These are phyloP conservation scores for Phytophthora hibernalis DNA, from an alignment of 352 stramenopile species.

Conservation along the genomic window DNA sequence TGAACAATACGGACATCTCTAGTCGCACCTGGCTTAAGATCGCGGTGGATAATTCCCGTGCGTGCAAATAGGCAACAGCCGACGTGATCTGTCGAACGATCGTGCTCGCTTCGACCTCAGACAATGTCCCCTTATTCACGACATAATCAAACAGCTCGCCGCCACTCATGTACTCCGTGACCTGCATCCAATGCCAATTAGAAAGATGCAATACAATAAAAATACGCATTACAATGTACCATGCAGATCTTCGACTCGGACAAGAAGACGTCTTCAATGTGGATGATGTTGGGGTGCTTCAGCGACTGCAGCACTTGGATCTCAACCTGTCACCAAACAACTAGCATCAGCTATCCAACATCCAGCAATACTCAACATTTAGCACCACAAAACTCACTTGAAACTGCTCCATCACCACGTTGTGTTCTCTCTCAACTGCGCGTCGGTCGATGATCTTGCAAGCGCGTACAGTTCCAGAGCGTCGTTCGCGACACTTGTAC, in stretches of 20 bases:
- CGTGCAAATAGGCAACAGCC: conserved; percentile 90
- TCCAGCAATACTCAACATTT: not conserved
- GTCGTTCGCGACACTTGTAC: conserved; percentile 80
- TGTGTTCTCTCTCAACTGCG: conserved; percentile 71
- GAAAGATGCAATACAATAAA: not conserved
- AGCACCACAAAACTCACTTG: conserved; percentile 51
- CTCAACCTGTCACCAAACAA: conserved; percentile 61
- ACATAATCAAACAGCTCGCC: conserved; percentile 93
- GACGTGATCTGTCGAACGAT: conserved; percentile 92
- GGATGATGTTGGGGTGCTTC: conserved; percentile 91
- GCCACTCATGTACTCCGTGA: conserved; percentile 90
- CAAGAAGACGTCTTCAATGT: conserved; percentile 88
- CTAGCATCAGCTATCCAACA: not conserved
- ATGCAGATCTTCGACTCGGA: conserved; percentile 89
- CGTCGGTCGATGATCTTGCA: conserved; percentile 92
- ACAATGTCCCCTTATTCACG: conserved; percentile 90
- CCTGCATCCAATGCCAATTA: conserved; percentile 31
- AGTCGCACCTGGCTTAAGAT: conserved; percentile 84
- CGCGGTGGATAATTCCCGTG: conserved; percentile 89
- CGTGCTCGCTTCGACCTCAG: conserved; percentile 84
- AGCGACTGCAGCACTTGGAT: conserved; percentile 92
- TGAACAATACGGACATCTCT: not conserved
- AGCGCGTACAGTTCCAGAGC: conserved; percentile 57
- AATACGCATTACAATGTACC: conserved; percentile 33
- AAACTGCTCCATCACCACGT: conserved; percentile 89